Evolutionary conservation across 2,329 filamentous ascomycete species (phyloP), one percentile per base, ranked within the genome.

Genomic region (Ophiostoma montium): DNA sequence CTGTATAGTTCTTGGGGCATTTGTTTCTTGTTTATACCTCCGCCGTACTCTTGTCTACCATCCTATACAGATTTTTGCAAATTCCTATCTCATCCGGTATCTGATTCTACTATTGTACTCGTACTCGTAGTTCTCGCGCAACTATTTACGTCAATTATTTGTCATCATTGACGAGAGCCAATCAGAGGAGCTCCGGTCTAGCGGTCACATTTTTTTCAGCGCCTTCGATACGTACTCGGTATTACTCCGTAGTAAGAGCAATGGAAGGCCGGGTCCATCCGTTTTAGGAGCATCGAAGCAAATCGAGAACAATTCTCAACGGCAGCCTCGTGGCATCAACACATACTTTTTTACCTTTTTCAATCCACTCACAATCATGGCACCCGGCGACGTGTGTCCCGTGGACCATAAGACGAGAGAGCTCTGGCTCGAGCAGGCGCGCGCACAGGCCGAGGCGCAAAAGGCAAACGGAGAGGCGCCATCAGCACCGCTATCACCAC

Each of bases 401-500:
- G 87, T 96, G 60, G 89, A 96, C 67, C 84, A 89, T 67, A 85
- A 86, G 60, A 84, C 87, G 47, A 83, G 92, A 59, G 84, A 88
- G 59, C 79, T 83, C 58, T 98, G 90, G 90, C 75, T 96, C 35
- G 71, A 75, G 50, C 79, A 86, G 61, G 79, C 82, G 36, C 69
- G 67, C 54, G 65, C 77, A 61, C 67, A 73, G 64, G 52, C 65
- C 5, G 44, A 60, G 13, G 47, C 47, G 31, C 50, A 50, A 33
- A 38, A 19, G 53, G 62, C 31, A 23, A 23, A 46, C 15, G 32
- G 43, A 16, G 31, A 21, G 31, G 10, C 43, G 9, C 9, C 19
- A 12, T 10, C 43, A 27, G 9, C 57, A 46, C 61, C 52, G 51
- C 65, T 35, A 13, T 35, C 41, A 32, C 33, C 33, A n/a, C 35